phyloP scores from a whole-genome alignment of 2,329 filamentous ascomycete genomes.

The Fusarium mexicanum region DNA sequence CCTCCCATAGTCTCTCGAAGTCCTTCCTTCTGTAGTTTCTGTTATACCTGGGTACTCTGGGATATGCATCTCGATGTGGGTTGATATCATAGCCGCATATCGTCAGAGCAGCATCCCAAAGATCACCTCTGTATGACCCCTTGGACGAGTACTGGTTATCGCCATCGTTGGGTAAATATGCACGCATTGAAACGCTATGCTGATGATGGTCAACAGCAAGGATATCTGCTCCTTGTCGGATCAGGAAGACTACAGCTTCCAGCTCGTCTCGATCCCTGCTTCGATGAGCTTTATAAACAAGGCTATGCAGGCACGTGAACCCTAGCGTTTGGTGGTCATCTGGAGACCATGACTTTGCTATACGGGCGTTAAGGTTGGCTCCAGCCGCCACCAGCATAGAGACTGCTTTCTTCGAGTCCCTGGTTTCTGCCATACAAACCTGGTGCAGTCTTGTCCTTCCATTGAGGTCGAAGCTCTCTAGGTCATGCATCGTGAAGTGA shows the following conservation, averaged over 20 bases:
- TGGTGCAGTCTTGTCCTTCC: constrained; percentile 10
- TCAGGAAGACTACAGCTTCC: background rate
- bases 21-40: constrained; percentile 8
- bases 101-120: constrained; percentile 21
- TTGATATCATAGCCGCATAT: constrained; percentile 6
- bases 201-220: background rate
- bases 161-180: constrained; percentile 1
- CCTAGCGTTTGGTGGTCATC: constrained; percentile 4
- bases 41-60: constrained; percentile 7
- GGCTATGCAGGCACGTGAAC: constrained; percentile 2
- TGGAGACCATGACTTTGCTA: constrained; percentile 8
- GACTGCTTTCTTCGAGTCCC: background rate
- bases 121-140: constrained; percentile 19
- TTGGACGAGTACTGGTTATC: constrained; percentile 7
- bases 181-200: background rate
- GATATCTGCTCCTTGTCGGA: background rate
- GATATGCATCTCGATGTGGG: background rate
- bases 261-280: background rate
- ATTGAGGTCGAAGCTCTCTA: constrained; percentile 11
- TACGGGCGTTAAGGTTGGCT: background rate
- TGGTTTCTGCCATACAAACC: constrained; percentile 2
- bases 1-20: constrained; percentile 22
- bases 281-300: background rate
- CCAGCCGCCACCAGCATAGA: background rate
- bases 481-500: background rate